Evolutionary conservation across 2,329 filamentous ascomycete genomes (phyloP), one percentile per base, ranked within the genome.

Genomic region (Trichoderma oligosporum): DNA sequence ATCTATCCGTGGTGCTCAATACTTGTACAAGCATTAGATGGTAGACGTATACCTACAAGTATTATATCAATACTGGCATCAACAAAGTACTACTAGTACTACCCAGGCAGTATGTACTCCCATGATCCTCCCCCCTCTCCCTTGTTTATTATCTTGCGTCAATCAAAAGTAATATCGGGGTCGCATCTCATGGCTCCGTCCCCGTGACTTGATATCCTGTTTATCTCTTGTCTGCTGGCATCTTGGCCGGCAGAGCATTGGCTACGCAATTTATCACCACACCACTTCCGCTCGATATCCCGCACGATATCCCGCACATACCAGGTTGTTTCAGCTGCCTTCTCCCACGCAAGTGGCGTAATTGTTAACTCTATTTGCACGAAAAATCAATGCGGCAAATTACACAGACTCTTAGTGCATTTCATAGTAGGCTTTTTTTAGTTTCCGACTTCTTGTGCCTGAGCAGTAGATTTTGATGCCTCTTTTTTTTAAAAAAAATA

Each of bases 311-410:
- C 49, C 49, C 38, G 49, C 49, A 56, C 31, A 16, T 25, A 22
- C 44, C 35, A 33, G 25, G 33, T 49, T 56, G 47, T 55, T 56
- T 56, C 54, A 56, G 54, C 54, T 56, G 54, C 45, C 54, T 42
- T 49, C 25, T 25, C 2, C 29, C 54, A 49, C 36, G 45, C 45
- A 41, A 56, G 42, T 56, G 53, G 48, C 53, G 53, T 44, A 56
- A 9, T 11, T 41, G 5, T 45, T 45, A 36, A 45, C 51, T 54
- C 51, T 54, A 54, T 54, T 54, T 54, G 51, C 51, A 39, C 35
- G 5, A 14, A 12, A 18, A 56, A 31, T 46, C 33, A 38, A 47
- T 47, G 52, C 44, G n/a, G 25, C 33, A 38, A 38, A 29, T 35
- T 29, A n/a, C 52, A 46, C 42, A 24, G 24, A 31, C 18, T 25